Evolutionary conservation across 768 basidiomycete genomes (phyloP), one percentile per base, ranked within the genome.

Genomic region (Brasilioporus rufonigricans): DNA sequence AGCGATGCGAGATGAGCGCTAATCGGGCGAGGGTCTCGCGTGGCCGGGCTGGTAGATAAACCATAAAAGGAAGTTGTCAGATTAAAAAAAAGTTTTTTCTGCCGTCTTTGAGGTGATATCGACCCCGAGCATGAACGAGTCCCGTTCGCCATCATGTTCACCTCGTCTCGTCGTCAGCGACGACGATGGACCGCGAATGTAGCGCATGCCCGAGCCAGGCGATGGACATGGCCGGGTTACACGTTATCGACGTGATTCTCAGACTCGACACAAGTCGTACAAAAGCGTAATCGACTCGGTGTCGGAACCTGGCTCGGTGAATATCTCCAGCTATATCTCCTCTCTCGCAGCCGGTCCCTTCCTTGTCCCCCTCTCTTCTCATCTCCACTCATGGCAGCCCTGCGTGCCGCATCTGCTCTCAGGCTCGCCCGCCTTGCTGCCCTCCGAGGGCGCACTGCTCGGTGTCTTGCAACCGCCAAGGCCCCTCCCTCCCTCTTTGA

Each of bases 401-500:
- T 69, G 57, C 67, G 66, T 24, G 54, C 64, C 49, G 64, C 62
- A 53, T 65, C 62, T 50, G 62, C 62, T 48, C 60, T 62, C 46
- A 63, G 56, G 44, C 61, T 56, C n/a, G 48, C 65, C 48, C 48
- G 48, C 32, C 60, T 58, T 11, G 50, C 63, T 16, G 50, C 56
- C 5, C 19, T 56, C 53, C 48, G 61, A 52, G 67, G 48, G 59
- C 57, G 61, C 47, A 19, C 53, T 38, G 73, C 78, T 26, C 55
- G 71, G 31, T 74, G 76, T 48, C 75, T 89, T 53, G 86, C 87
- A 26, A 86, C 85, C 13, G 76, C 83, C 51, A 84, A 80, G 66
- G 71, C 79, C 23, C 80, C 83, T 12, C 60, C 76, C 1, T 82
- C 85, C 29, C 77, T 95, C 59, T 93, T 96, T 69, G 80, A 86